Evolutionary conservation across 352 stramenopile genomes (phyloP), one percentile per base, ranked within the genome.

Genomic region (Phytopythium ostracodes): DNA sequence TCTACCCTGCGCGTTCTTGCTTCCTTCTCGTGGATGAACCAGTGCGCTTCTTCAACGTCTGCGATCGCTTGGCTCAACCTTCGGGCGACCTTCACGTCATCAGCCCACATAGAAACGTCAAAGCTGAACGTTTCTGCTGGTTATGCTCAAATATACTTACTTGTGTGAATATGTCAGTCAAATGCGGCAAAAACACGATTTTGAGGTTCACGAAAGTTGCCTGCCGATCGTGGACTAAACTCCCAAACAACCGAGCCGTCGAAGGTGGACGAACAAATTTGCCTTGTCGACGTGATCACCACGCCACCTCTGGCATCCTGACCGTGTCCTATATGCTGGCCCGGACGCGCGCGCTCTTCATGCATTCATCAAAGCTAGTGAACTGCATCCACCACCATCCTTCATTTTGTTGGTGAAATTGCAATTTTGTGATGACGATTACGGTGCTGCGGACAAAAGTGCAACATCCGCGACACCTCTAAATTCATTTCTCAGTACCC

Each of bases 11-110:
- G 11, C 17, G 49, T 56, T 56, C 49, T 38, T 40, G 49, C 49
- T 56, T 56, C 5, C 27, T 56, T 40, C 29, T 18, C 18, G 27
- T 20, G 25, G 46, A 52, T 25, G 46, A n/a, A 2, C 24, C 22
- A 36, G 47, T n/a, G 0, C 50, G 27, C 50, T 44, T 44, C 51
- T 57, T 57, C 51, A 57, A 57, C 51, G 10, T 44, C 27, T 11
- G n/a, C 10, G 18, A 18, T 18, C 11, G 24, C 3, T 46, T 57
- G 20, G 51, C 15, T 31, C 51, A 11, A 57, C 51, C 20, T 57
- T 57, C 51, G 51, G 8, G 51, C 51, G 51, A 57, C 51, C 17
- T 36, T 8, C 20, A 33, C 15, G 4, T 24, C 12, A 22, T 17
- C 25, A 35, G 27, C 9, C n/a, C 15, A 25, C 49, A 55, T 25